Base-by-base conservation (phyloP, 305 asterid species). In the Lippia alba region DNA sequence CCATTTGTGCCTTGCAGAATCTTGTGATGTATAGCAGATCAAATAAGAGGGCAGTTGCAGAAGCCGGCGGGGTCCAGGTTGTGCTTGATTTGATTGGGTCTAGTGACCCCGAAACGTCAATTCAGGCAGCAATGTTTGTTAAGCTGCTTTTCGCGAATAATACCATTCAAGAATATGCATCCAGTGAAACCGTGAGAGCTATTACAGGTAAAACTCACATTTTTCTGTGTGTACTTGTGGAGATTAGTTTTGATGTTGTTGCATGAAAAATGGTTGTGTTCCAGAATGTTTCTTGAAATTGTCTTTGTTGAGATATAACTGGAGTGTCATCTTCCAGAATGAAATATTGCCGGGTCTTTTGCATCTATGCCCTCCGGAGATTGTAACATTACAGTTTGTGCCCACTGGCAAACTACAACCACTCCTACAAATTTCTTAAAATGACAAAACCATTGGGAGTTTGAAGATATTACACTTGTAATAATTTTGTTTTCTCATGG, bases 41-140 rank as follows among this genome's bases (percentile, higher is more conserved):
- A 48, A 95, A 95, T 76, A 92, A 89, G 81, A 84, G 99, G 83
- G 99, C 99, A 1, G 99, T 95, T 78, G 99, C 99, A 12, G 99
- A 95, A 90, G 99, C 98, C 57, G 99, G 99, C 69, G 99, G 99
- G 12, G 99, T 95, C 68, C 99, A 95, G 86, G 97, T 90, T 75
- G 98, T 95, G 74, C 90, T 92, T n/a, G 98, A 92, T 80, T 88
- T 95, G 66, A 95, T 95, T 70, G 91, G 98, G 73, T 87, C 98
- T 46, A 89, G 98, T 72, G 96, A 90, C 74, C 91, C 96, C 5
- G 99, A 95, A 5, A 95, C 99, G 50, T 91, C 99, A 19, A 84
- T 92, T 70, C 99, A 92, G 85, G 98, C 99, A 15, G 93, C 98
- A 20, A 95, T 95, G 98, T 95, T 95, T 77, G 81, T 95, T 53